These are phyloP conservation scores for Carex kokanica DNA, from an alignment of 176 grass and related monocot species.

Conservation along the genomic window DNA sequence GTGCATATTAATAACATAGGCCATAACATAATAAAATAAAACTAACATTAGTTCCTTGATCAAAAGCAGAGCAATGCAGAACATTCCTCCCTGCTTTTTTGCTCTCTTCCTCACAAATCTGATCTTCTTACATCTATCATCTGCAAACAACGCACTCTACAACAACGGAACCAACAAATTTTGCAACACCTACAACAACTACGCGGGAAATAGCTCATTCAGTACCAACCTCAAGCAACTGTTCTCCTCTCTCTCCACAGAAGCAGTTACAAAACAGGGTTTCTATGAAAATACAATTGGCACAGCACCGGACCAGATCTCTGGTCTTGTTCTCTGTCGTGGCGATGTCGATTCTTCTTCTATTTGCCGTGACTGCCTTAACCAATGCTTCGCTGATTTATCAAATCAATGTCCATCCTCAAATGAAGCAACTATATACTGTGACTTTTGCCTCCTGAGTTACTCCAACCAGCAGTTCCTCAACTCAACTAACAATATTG, in stretches of 20 bases:
- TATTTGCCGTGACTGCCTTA: constrained; percentile 32
- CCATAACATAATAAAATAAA: too few relatives aligned
- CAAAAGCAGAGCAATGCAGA: neutral
- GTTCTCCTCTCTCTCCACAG: constrained; percentile 27
- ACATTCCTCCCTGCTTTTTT: neutral
- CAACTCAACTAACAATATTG: too few relatives aligned
- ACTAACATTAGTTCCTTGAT: too few relatives aligned
- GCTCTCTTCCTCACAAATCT: neutral
- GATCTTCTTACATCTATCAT: neutral
- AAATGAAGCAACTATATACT: too few relatives aligned
- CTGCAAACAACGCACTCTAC: neutral
- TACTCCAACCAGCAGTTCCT: too few relatives aligned
- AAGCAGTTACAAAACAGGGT: constrained; percentile 1
- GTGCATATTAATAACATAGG: too few relatives aligned
- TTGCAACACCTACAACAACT: too few relatives aligned
- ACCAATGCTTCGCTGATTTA: neutral
- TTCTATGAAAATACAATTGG: constrained; percentile 26
- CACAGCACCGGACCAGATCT: neutral
- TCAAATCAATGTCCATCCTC: too few relatives aligned
- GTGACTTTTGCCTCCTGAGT: too few relatives aligned
- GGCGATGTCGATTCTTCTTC: constrained; percentile 27
- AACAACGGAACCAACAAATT: neutral
- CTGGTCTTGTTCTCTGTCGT: constrained; percentile 40
- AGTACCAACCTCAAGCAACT: constrained; percentile 35
- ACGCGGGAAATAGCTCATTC: neutral